Evolutionary conservation across 176 grass and related monocot species (phyloP), one percentile per base, ranked within the genome.

Genomic region (Avena atlantica): DNA sequence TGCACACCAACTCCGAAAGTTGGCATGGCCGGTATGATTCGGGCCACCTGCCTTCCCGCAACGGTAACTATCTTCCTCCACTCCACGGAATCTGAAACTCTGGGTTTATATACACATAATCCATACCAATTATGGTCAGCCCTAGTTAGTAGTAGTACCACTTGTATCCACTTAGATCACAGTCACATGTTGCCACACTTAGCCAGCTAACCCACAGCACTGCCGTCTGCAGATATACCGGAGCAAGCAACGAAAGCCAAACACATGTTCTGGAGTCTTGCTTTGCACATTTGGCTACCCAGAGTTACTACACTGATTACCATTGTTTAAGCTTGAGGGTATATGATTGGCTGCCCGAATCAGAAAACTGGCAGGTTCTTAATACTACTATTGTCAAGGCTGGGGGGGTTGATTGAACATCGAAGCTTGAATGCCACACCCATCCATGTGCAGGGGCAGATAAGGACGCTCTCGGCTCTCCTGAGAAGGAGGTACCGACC

Each of bases 361-460:
- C 37, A 13, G 23, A 79, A 74, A 52, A 60, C 7, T 56, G 16
- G 10, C 68, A 42, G 11, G 47, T 87, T 82, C 29, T 23, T 87
- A 42, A 51, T 59, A 34, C 31, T 59, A 34, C 31, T 17, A 78
- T 4, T 7, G 44, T 17, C 21, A 68, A 11, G 48, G 52, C 74
- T 87, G 74, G 48, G 76, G 59, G 12, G 25, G 6, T 42, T 42
- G 37, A n/a, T 25, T 40, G 55, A 42, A 82, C 19, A 42, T n/a
- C 17, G 58, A 14, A 87, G 53, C 80, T 90, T 66, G 48, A 61
- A 50, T 45, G 51, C 55, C 70, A 65, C 82, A 20, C 62, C 53
- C 14, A 65, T 85, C 86, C 90, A 88, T 66, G 83, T 88, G 37
- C 37, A 40, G 5, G 86, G 52, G 37, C 52, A 78, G 82, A 88